Evolutionary conservation across 176 grass and related monocot genomes (phyloP).

Genomic region (Bothriochloa decipiens): DNA sequence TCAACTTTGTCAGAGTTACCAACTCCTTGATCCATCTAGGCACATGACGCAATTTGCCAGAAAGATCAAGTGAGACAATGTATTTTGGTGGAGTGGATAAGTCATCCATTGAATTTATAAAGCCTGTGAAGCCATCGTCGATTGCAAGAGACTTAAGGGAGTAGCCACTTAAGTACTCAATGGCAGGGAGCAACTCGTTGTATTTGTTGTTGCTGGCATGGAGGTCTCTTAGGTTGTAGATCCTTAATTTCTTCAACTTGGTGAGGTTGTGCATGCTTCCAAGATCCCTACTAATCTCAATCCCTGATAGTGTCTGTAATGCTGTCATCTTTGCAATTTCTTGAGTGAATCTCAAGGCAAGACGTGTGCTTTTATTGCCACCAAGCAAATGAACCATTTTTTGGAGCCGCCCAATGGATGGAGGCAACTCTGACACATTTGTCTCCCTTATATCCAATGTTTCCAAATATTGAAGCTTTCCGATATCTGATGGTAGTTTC

Average conservation of each 20-base stretch:
- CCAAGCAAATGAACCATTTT: not conserved
- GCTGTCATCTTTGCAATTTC: constrained; percentile 6
- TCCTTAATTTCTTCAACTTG: constrained; percentile 25
- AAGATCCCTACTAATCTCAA: not conserved
- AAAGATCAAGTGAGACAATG: not conserved
- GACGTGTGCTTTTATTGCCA: not conserved
- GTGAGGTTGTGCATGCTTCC: constrained; percentile 10
- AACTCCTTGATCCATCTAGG: not conserved
- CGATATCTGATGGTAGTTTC: not conserved
- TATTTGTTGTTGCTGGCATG: not conserved
- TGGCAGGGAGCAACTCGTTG: not conserved
- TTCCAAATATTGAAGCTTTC: constrained; percentile 17
- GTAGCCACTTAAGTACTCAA: not conserved
- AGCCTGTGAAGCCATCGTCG: not conserved
- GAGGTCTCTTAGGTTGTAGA: not conserved
- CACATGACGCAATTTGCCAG: not conserved
- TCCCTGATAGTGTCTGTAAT: not conserved
- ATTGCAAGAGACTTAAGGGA: constrained; percentile 22
- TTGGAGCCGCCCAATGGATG: not conserved
- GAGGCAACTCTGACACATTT: not conserved
- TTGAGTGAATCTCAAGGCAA: not conserved
- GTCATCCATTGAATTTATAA: not conserved
- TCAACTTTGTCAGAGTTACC: constrained; percentile 2
- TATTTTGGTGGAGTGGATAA: not conserved
- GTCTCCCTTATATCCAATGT: constrained; percentile 26